Conservation (phyloP, 768 basidiomycete genomes). For the Brasilioporus rufonigricans region DNA sequence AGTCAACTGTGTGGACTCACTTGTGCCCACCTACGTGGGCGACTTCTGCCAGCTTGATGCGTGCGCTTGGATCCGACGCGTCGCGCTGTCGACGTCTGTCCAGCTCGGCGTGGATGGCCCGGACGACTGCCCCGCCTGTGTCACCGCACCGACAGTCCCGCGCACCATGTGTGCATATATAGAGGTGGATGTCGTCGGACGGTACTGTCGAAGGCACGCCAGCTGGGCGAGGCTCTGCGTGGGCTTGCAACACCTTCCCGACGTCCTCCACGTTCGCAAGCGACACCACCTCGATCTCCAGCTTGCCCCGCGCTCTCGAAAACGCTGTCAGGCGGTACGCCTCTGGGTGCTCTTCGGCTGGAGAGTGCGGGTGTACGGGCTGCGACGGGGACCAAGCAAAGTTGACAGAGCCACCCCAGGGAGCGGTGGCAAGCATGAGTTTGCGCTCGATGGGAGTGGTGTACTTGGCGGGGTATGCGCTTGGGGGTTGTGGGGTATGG, state of each 20-base stretch:
- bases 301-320: conserved; percentile 41
- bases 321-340: conserved; percentile 50
- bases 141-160: conserved; percentile 81
- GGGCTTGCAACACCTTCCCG: conserved; percentile 29
- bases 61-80: conserved; percentile 29
- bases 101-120: conserved; percentile 54
- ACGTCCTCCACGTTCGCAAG: conserved; percentile 51
- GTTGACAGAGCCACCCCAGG: conserved; percentile 59
- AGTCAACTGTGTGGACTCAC: too few species aligned
- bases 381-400: conserved; percentile 50
- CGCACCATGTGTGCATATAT: conserved; percentile 76
- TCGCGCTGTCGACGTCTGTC: conserved; percentile 33
- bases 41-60: too few species aligned
- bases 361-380: conserved; percentile 8
- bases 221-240: conserved; percentile 30
- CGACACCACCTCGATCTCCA: conserved; percentile 50
- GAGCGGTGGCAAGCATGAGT: conserved; percentile 42
- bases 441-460: conserved; percentile 50
- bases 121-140: conserved; percentile 54
- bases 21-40: too few species aligned
- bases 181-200: conserved; percentile 42
- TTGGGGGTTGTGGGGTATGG: conserved; percentile 47
- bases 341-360: conserved; percentile 9
- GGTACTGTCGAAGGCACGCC: neutral
- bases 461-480: conserved; percentile 45